Base-by-base conservation (phyloP, 257 asterid genomes). In the Cinchona pubescens region DNA sequence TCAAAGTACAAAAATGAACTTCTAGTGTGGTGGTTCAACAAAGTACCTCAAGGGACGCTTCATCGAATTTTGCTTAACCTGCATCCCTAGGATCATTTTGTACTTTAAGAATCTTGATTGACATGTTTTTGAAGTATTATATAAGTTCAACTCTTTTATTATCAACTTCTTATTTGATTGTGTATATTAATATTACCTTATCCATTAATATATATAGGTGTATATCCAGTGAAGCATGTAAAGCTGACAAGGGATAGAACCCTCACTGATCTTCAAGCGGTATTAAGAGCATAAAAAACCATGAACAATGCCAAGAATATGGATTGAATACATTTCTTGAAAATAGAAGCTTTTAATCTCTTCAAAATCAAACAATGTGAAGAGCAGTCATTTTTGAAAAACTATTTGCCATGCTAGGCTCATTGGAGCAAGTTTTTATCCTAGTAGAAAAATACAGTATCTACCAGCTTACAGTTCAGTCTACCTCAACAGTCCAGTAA, bases 301-400 rank as follows among this genome's bases (percentile, higher is more conserved):
- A 10, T 40, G 8, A 40, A 40, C 8, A 40, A 40, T 40, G 45
- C 45, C 45, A 40, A 40, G 45, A 40, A 40, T 40, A 40, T 40
- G 45, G 45, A 40, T 40, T 40, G 45, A 40, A 48, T 3, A 9
- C 61, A 23, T 55, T 55, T 55, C 61, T 23, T 55, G 30, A 8
- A 23, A 55, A 55, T 4, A 55, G 30, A 55, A 55, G 30, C 61
- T 4, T 23, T 55, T 55, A 19, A 53, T 27, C 34, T 58, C 64
- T 58, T 32, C 56, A 40, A 23, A 38, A 32, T 21, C 37, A 10
- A 53, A 32, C 7, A 27, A 32, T 30, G 30, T 29, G 18, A 45
- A 78, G 73, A 72, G 55, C 34, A 58, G 71, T 76, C 76, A 76
- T 32, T 35, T 21, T 46, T 15, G n/a, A 59, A 69, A 76, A 76